These are phyloP conservation scores for Bipolaris bicolor DNA, from an alignment of 2,329 filamentous ascomycete species.

Conservation along the genomic window DNA sequence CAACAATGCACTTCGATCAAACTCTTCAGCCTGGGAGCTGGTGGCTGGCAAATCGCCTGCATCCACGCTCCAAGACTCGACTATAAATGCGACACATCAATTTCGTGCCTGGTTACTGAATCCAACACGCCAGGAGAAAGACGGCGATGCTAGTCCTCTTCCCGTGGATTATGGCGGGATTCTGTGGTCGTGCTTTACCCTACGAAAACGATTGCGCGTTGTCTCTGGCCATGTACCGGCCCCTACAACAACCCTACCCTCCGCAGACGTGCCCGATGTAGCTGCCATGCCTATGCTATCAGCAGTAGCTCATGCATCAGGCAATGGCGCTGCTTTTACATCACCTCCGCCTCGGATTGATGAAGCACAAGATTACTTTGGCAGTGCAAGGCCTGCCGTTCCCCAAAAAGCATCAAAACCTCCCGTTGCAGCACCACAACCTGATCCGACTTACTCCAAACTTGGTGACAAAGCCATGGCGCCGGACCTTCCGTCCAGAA, in stretches of 20 bases:
- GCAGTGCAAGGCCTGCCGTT: constrained; percentile 32
- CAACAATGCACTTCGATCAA: constrained; percentile 69
- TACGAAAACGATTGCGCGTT: constrained; percentile 72
- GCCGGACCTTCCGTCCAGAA: constrained; percentile 18
- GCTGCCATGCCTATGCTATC: constrained; percentile 36
- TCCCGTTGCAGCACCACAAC: constrained; percentile 11
- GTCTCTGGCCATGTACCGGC: constrained; percentile 59
- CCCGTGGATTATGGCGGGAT: constrained; percentile 66
- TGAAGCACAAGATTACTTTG: constrained; percentile 54
- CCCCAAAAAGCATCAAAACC: constrained; percentile 22
- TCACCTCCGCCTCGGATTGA: constrained; percentile 17
- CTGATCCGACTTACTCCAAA: constrained; percentile 10
- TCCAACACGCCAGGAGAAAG: constrained; percentile 60
- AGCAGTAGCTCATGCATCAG: constrained; percentile 20
- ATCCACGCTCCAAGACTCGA: constrained; percentile 45
- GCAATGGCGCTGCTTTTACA: constrained; percentile 14
- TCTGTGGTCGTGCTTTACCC: constrained; percentile 72
- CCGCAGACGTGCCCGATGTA: constrained; percentile 45
- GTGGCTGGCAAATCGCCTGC: constrained; percentile 56
- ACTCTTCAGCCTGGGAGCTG: constrained; percentile 61
- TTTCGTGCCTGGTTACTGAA: constrained; percentile 75
- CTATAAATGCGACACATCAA: constrained; percentile 43
- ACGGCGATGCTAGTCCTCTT: constrained; percentile 57
- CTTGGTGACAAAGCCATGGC: constrained; percentile 6
- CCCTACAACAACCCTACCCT: constrained; percentile 26